Evolutionary conservation across 805 yeast species (phyloP).

Genomic region (Saccharomyces jurei): DNA sequence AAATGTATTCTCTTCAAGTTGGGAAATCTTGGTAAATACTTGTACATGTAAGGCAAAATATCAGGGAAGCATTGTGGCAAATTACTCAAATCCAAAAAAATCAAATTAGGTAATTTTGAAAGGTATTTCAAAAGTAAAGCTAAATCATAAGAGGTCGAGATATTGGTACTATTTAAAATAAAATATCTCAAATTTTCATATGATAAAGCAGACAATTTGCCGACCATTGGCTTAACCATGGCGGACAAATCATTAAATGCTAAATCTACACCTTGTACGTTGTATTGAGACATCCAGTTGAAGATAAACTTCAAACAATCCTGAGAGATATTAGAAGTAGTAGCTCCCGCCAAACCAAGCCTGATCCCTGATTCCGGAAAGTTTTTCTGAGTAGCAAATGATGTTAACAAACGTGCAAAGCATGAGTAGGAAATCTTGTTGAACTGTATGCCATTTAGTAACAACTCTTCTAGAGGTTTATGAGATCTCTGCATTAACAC

Average conservation of each 20-base stretch:
- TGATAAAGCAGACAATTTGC: constrained; percentile 17
- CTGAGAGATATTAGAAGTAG: constrained; percentile 50
- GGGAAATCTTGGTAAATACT: constrained; percentile 60
- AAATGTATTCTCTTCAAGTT: constrained; percentile 57
- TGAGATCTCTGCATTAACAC: constrained; percentile 66
- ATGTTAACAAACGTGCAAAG: constrained; percentile 47
- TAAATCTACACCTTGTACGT: constrained; percentile 58
- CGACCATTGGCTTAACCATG: constrained; percentile 24
- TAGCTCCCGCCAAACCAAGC: constrained; percentile 54
- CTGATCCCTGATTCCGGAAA: constrained; percentile 26
- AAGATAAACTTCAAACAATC: constrained; percentile 50
- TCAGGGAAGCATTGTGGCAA: constrained; percentile 61
- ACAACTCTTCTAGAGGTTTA: constrained; percentile 53
- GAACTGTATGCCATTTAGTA: constrained; percentile 71
- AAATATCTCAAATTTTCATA: constrained; percentile 36
- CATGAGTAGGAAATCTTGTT: constrained; percentile 38
- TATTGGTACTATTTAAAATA: constrained; percentile 58
- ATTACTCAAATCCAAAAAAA: constrained; percentile 67
- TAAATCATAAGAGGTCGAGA: constrained; percentile 44
- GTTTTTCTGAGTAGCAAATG: constrained; percentile 40
- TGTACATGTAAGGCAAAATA: constrained; percentile 47
- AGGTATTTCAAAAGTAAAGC: constrained; percentile 42
- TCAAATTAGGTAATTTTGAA: constrained; percentile 48
- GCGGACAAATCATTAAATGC: constrained; percentile 65
- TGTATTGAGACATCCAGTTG: constrained; percentile 44